A percentile compares a stretch with the other conserved stretches of the same genome.
phyloP scores from a whole-genome alignment of 73 alveolate species.

The Paraurostyla sp. region DNA sequence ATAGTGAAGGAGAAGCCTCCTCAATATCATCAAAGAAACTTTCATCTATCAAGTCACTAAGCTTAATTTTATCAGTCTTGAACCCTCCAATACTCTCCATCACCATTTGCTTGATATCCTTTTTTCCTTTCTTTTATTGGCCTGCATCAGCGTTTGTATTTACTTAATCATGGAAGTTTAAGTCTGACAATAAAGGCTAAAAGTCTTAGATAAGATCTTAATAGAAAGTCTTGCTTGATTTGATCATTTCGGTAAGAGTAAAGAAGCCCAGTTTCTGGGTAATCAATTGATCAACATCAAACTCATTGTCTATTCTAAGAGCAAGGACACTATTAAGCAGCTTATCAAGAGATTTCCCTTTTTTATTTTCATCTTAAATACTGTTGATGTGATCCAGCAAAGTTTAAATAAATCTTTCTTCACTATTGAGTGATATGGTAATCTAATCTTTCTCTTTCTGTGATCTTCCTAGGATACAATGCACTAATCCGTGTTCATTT shows the following conservation, averaged over 20 bases:
- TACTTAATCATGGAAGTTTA: neutral
- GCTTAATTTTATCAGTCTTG: conserved; percentile 43
- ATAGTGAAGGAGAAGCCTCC: neutral
- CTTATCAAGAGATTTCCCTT: neutral
- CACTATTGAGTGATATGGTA: neutral
- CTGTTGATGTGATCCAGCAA: neutral
- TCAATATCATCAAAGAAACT: conserved; percentile 49
- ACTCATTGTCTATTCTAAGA: neutral
- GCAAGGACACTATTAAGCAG: neutral
- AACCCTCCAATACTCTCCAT: conserved; percentile 45
- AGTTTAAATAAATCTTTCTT: neutral
- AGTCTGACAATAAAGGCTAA: conserved; percentile 28
- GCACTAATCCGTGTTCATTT: conserved; percentile 10
- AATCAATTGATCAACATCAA: neutral
- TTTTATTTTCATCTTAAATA: neutral
- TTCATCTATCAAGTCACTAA: conserved; percentile 56
- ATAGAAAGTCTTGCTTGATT: neutral
- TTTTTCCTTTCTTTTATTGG: neutral
- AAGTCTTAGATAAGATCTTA: neutral
- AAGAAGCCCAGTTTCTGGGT: neutral
- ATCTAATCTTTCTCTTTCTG: neutral
- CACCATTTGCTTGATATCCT: conserved; percentile 24
- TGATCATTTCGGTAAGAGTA: neutral
- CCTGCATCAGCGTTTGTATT: neutral
- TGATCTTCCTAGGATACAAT: neutral